Percentiles rank a stretch among this genome's conserved stretches.
Conservation (phyloP, 2,329 filamentous ascomycete species). For the Boeremia exigua region DNA sequence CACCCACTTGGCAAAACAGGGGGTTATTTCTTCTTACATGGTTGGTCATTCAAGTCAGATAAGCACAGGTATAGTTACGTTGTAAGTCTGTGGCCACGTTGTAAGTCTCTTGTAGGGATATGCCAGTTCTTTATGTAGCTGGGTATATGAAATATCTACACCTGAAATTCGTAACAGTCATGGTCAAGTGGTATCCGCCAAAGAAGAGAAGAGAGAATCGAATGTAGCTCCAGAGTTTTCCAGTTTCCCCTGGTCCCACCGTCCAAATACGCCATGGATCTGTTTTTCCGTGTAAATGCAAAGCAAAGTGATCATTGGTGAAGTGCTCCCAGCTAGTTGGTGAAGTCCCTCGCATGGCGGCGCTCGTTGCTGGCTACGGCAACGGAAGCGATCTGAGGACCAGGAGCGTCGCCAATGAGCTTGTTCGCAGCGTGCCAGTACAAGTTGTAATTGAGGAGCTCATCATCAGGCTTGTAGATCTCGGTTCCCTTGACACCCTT, state of each 20-base stretch:
- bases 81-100: neutral
- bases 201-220: conserved; percentile 12
- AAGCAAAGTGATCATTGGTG: neutral
- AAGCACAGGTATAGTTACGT: neutral
- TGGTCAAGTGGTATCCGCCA: conserved; percentile 15
- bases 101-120: neutral
- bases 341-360: conserved; percentile 37
- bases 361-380: conserved; percentile 20
- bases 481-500: conserved; percentile 39
- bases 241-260: neutral
- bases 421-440: conserved; percentile 40
- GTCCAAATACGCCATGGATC: conserved; percentile 5
- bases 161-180: conserved; percentile 10
- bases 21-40: no score
- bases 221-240: neutral
- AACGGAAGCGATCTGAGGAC: conserved; percentile 30
- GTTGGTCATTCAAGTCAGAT: neutral
- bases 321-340: conserved; percentile 20
- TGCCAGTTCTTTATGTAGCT: conserved; percentile 7
- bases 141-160: conserved; percentile 14
- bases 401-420: conserved; percentile 30
- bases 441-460: conserved; percentile 37
- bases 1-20: no score
- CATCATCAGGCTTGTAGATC: conserved; percentile 36
- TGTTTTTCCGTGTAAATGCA: conserved; percentile 2